Base-by-base conservation (phyloP, 2,329 filamentous ascomycete genomes). In the Xylariaceae sp. region DNA sequence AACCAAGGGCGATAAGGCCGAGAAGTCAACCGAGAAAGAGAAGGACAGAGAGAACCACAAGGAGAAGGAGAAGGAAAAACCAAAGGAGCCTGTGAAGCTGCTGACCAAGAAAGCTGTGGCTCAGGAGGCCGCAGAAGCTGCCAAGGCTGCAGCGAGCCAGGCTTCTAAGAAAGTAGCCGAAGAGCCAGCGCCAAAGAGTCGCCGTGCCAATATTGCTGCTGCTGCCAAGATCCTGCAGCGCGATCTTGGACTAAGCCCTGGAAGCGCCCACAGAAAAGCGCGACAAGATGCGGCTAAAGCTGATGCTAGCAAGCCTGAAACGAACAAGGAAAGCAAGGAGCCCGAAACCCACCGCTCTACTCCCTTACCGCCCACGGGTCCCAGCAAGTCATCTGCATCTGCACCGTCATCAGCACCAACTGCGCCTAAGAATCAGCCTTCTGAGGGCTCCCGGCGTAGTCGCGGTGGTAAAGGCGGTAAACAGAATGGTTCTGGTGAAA, bases 211-310 rank as follows among this genome's bases (percentile, higher is more conserved):
- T n/a, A 86, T 87, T 55, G 79, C 84, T 35, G 82, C 84, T 7
- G 85, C 86, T 9, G 85, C 85, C 9, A 80, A 84, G 13, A 84
- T 88, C 56, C 68, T 89, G 15, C 85, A 88, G 70, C 81, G 86
- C 39, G 86, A 89, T 62, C 77, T 88, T 15, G 85, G 85, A 17
- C 77, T 88, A 0, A 86, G 82, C 60, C 82, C 84, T 9, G 83
- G 83, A 44, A 84, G 82, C 66, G 82, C 85, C 11, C 82, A 86
- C 70, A 78, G 85, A 59, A 81, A 82, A 68, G 82, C 82, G 13
- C 80, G 83, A 6, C 80, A 82, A 61, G 81, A 85, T 65, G 81
- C 80, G 53, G 80, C 81, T 10, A 84, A 85, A 71, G 77, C 80
- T 1, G 82, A 85, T 17, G 72, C 76, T 9, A 63, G 72, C 10